Conservation (phyloP, 2,329 filamentous ascomycete species). For the Aspergillus pseudotamarii region DNA sequence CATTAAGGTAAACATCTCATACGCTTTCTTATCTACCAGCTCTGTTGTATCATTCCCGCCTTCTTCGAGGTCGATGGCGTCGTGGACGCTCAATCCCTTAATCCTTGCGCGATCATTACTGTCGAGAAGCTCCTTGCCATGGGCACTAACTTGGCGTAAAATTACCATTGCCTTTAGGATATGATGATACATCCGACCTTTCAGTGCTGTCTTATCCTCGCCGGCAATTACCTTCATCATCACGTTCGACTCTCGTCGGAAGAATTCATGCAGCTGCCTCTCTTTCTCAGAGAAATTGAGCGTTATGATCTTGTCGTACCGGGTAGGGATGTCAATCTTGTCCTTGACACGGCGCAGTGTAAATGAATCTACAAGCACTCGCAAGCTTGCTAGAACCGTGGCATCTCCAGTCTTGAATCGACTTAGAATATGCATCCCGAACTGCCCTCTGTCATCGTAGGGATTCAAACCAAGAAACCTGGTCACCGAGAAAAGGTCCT, state of each 20-base stretch:
- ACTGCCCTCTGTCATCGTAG: slow-evolving; percentile 77
- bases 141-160: slow-evolving; percentile 86
- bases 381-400: slow-evolving; percentile 76
- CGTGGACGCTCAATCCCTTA: slow-evolving; percentile 78
- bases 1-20: slow-evolving; percentile 83
- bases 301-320: slow-evolving; percentile 71
- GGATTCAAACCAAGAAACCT: slow-evolving; percentile 83
- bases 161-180: slow-evolving; percentile 90
- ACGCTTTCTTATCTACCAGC: slow-evolving; percentile 71
- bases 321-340: slow-evolving; percentile 77
- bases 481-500: slow-evolving; percentile 84
- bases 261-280: slow-evolving; percentile 77
- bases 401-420: slow-evolving; percentile 88
- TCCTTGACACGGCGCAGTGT: slow-evolving; percentile 91
- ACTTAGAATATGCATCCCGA: slow-evolving; percentile 76
- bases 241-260: slow-evolving; percentile 77
- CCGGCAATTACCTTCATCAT: slow-evolving; percentile 75
- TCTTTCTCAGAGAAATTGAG: slow-evolving; percentile 79
- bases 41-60: slow-evolving; percentile 64
- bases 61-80: slow-evolving; percentile 86
- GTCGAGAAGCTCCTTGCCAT: slow-evolving; percentile 87
- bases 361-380: slow-evolving; percentile 90
- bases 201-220: slow-evolving; percentile 67
- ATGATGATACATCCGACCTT: slow-evolving; percentile 88
- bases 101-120: slow-evolving; percentile 79